Percentiles rank a stretch among this genome's conserved stretches.
Conservation (phyloP, 306 rosid species). For the Delonix regia region DNA sequence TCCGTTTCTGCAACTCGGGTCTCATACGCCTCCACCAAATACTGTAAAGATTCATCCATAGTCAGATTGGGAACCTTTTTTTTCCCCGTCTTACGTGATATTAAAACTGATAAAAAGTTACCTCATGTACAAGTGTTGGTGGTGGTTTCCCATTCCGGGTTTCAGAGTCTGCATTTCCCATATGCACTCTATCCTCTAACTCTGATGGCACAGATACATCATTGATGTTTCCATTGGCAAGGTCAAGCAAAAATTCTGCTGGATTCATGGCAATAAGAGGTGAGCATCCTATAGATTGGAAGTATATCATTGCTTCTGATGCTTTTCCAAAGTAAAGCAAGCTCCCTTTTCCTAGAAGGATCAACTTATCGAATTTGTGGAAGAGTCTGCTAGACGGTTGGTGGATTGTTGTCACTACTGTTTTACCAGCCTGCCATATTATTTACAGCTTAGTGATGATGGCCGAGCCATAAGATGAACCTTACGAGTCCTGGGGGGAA, state of each 20-base stretch:
- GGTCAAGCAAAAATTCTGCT: constrained; percentile 94
- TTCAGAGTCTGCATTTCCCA: constrained; percentile 62
- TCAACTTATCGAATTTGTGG: constrained; percentile 93
- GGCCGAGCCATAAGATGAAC: not conserved
- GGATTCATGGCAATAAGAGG: constrained; percentile 97
- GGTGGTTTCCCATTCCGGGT: constrained; percentile 70
- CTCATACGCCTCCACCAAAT: constrained; percentile 88
- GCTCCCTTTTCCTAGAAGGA: constrained; percentile 95
- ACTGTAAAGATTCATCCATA: constrained; percentile 50
- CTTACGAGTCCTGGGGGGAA: not conserved
- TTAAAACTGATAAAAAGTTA: constrained; percentile 32
- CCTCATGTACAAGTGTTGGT: constrained; percentile 90
- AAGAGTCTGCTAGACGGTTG: constrained; percentile 98
- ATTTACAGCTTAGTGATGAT: constrained; percentile 20
- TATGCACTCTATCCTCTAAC: constrained; percentile 80
- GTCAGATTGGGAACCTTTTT: constrained; percentile 7
- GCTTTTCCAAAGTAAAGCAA: constrained; percentile 96
- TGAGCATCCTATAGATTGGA: constrained; percentile 85
- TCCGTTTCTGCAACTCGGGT: constrained; percentile 73
- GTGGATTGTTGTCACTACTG: constrained; percentile 95
- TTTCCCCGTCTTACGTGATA: not conserved
- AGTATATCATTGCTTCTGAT: constrained; percentile 76
- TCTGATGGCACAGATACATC: constrained; percentile 95
- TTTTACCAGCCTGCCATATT: constrained; percentile 81
- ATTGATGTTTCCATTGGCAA: constrained; percentile 85